A percentile compares a stretch with the other conserved stretches of the same genome.
Conservation (phyloP, 2,329 filamentous ascomycete species). For the Leptoxyphium fumago region DNA sequence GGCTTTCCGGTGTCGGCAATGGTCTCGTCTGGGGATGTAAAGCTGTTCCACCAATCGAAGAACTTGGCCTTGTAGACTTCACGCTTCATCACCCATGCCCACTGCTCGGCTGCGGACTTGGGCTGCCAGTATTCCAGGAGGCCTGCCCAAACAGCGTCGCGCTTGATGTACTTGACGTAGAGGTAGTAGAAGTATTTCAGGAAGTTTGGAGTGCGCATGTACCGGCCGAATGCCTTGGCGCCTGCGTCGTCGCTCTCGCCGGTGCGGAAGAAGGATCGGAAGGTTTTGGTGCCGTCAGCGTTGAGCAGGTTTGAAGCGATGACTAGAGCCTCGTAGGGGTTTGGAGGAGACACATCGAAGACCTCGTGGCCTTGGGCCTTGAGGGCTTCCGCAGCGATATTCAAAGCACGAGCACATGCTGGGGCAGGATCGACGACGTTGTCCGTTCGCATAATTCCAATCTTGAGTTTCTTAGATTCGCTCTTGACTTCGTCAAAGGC, state of each 20-base stretch:
- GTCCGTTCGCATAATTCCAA: conserved; percentile 60
- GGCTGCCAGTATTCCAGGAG: conserved; percentile 58
- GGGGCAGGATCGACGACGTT: conserved; percentile 75
- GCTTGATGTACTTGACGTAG: conserved; percentile 71
- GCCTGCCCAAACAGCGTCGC: conserved; percentile 64
- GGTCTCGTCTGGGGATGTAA: conserved; percentile 27
- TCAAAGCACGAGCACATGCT: conserved; percentile 63
- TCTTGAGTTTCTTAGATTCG: conserved; percentile 47
- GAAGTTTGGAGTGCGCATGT: conserved; percentile 58
- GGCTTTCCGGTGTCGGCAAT: conserved; percentile 2
- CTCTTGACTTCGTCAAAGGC: conserved; percentile 45
- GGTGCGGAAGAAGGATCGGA: conserved; percentile 58
- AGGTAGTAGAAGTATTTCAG: conserved; percentile 77
- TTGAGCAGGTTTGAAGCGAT: conserved; percentile 71
- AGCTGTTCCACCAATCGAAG: conserved; percentile 72
- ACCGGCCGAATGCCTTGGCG: conserved; percentile 56
- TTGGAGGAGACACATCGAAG: conserved; percentile 36
- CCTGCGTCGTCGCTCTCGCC: conserved; percentile 72
- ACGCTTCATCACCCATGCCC: conserved; percentile 62
- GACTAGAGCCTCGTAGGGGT: conserved; percentile 57
- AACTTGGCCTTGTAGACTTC: conserved; percentile 65
- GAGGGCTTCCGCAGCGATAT: conserved; percentile 55
- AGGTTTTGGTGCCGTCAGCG: conserved; percentile 68
- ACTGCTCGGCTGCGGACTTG: conserved; percentile 65
- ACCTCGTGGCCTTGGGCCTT: conserved; percentile 61